Evolutionary conservation across 768 basidiomycete genomes (phyloP).

Genomic region (Suillus decipiens): DNA sequence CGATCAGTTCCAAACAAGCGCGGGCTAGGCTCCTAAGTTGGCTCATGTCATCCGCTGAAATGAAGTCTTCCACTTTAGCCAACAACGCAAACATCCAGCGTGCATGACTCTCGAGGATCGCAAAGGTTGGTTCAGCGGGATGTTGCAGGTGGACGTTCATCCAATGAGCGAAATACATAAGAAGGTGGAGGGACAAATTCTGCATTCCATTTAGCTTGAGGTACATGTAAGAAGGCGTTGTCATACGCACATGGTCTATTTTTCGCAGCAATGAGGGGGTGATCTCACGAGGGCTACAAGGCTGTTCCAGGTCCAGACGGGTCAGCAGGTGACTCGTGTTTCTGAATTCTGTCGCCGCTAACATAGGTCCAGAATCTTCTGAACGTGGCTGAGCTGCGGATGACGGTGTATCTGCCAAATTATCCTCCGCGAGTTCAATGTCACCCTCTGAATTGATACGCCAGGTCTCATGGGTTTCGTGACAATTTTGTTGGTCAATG

Average conservation of each 20-base stretch:
- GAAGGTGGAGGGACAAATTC: conserved; percentile 70
- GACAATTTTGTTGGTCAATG: conserved; percentile 1
- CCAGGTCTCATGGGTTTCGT: conserved; percentile 27
- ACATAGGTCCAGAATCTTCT: not conserved
- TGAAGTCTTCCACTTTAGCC: conserved; percentile 63
- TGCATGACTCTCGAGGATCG: conserved; percentile 58
- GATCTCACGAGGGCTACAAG: conserved; percentile 49
- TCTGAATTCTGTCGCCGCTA: not conserved
- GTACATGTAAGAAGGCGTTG: not conserved
- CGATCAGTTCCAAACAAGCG: conserved; percentile 55
- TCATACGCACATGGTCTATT: conserved; percentile 65
- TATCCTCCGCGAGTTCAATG: conserved; percentile 37
- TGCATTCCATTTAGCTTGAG: conserved; percentile 31
- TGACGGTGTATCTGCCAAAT: conserved; percentile 40
- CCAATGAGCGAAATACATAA: conserved; percentile 88
- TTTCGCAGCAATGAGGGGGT: conserved; percentile 55
- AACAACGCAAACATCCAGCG: conserved; percentile 81
- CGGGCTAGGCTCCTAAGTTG: conserved; percentile 75
- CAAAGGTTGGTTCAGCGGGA: conserved; percentile 35
- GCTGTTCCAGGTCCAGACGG: not conserved
- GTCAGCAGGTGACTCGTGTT: not conserved
- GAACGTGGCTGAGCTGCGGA: conserved; percentile 43
- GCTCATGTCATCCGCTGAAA: conserved; percentile 77
- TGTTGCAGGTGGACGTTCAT: conserved; percentile 62
- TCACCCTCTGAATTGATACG: conserved; percentile 45